Evolutionary conservation across 2,329 filamentous ascomycete genomes (phyloP).

Genomic region (Hymenoscyphus occultus): DNA sequence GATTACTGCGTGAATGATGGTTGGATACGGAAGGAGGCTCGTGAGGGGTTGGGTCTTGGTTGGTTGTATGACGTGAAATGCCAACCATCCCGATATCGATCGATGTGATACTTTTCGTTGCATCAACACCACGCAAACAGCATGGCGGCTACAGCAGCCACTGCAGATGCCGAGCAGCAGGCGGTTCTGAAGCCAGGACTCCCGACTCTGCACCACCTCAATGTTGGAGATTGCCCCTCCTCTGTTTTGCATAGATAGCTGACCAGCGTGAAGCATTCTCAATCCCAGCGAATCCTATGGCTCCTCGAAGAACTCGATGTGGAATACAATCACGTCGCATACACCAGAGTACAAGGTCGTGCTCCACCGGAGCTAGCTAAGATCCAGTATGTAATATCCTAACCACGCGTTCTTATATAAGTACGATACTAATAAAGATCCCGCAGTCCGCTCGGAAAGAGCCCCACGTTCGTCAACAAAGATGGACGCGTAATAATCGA

Average conservation of each 20-base stretch:
- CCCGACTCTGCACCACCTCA: conserved; percentile 32
- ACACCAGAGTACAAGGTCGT: conserved; percentile 55
- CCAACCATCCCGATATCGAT: too few species aligned
- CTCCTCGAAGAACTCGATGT: conserved; percentile 67
- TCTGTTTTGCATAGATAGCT: neutral
- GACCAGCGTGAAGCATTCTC: conserved; percentile 48
- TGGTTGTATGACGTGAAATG: too few species aligned
- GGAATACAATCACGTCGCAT: conserved; percentile 69
- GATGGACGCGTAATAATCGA: conserved; percentile 34
- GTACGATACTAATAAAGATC: conserved; percentile 54
- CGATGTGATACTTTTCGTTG: neutral
- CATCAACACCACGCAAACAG: neutral
- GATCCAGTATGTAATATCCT: conserved; percentile 4
- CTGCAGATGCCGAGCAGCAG: neutral
- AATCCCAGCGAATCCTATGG: conserved; percentile 67
- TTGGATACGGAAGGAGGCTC: too few species aligned
- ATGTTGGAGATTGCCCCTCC: conserved; percentile 17
- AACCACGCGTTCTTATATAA: neutral
- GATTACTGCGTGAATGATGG: too few species aligned
- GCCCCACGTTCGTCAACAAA: conserved; percentile 60
- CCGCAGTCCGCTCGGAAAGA: conserved; percentile 68
- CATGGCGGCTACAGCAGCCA: neutral
- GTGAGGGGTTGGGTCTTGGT: too few species aligned
- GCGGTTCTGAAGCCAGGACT: conserved; percentile 14
- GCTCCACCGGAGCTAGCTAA: conserved; percentile 69